phyloP scores from a whole-genome alignment of 768 basidiomycete genomes.

The Tricholomella constricta region DNA sequence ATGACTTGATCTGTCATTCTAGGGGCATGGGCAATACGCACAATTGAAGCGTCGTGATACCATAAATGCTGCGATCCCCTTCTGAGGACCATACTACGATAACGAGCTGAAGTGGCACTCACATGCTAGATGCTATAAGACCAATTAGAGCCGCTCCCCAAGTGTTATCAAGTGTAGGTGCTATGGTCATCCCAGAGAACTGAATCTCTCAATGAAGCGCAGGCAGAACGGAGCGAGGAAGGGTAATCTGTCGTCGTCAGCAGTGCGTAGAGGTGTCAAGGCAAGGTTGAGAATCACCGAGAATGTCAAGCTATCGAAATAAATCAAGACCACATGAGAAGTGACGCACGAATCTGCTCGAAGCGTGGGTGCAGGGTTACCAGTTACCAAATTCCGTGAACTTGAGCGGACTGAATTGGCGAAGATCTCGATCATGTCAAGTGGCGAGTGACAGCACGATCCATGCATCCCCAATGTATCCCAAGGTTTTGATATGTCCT shows the following conservation, averaged over 20 bases:
- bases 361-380: no score
- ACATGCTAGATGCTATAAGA: constrained; percentile 13
- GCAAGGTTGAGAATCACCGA: no score
- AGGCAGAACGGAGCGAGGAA: background rate
- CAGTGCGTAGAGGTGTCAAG: background rate
- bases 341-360: no score
- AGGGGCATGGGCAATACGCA: background rate
- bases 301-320: no score
- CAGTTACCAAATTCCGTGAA: no score
- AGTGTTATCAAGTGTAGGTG: constrained; percentile 17
- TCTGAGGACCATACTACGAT: background rate
- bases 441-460: no score
- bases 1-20: background rate
- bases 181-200: background rate
- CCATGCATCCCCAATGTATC: no score
- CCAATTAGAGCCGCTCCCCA: constrained; percentile 20
- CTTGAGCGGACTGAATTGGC: no score
- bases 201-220: background rate
- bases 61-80: constrained; percentile 8
- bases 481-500: no score
- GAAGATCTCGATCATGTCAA: no score
- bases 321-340: no score
- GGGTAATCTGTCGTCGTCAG: background rate
- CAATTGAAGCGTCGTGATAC: constrained; percentile 13
- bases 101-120: background rate